Conservation (phyloP, 345 rosid species). For the Atalantia buxifolia region DNA sequence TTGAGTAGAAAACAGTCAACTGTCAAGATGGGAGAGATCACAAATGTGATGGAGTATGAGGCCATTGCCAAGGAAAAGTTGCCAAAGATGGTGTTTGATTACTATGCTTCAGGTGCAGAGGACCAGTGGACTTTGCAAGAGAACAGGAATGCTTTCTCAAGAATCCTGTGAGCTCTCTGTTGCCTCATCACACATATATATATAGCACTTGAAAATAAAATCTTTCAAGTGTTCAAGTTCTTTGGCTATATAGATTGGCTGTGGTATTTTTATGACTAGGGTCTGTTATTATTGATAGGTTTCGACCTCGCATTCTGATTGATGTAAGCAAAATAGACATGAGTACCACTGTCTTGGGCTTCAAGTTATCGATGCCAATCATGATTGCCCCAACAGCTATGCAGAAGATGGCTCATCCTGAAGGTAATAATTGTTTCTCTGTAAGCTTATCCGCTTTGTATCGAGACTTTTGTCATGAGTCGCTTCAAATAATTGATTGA, state of each 20-base stretch:
- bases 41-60: constrained; percentile 71
- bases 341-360: constrained; percentile 66
- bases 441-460: not conserved
- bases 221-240: not conserved
- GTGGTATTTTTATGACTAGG: not conserved
- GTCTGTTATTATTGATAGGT: constrained; percentile 26
- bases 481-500: not conserved
- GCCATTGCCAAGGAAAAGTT: constrained; percentile 63
- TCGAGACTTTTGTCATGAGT: not conserved
- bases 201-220: not conserved
- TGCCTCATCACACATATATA: not conserved
- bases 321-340: constrained; percentile 83
- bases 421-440: constrained; percentile 34
- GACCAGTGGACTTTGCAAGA: constrained; percentile 77
- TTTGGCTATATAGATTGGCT: not conserved
- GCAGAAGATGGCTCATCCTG: constrained; percentile 95
- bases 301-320: constrained; percentile 81
- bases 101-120: constrained; percentile 82
- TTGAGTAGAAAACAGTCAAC: not conserved
- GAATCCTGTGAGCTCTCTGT: constrained; percentile 52
- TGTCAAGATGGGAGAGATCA: constrained; percentile 49
- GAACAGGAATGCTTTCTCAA: constrained; percentile 73
- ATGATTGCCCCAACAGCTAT: constrained; percentile 92
- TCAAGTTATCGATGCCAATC: constrained; percentile 86
- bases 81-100: constrained; percentile 83